These are phyloP conservation scores for Calocera viscosa DNA, from an alignment of 768 basidiomycete species.

Conservation along the genomic window DNA sequence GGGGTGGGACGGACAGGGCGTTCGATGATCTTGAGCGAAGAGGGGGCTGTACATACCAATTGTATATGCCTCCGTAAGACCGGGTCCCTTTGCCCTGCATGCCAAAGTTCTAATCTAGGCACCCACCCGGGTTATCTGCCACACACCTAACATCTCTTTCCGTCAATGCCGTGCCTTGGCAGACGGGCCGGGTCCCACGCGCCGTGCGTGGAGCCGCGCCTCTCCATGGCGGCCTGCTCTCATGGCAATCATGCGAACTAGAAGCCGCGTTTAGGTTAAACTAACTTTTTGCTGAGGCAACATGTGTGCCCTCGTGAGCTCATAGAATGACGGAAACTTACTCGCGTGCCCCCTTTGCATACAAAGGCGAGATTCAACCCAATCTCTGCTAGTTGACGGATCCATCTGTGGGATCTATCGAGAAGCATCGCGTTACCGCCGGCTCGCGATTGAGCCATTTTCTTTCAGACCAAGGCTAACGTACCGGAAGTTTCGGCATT, in stretches of 20 bases:
- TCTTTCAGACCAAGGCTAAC: background rate
- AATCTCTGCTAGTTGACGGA: background rate
- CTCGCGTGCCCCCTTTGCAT: background rate
- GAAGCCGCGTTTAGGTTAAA: too few species aligned
- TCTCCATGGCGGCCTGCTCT: too few species aligned
- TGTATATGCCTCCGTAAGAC: constrained; percentile 8
- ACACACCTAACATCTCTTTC: background rate
- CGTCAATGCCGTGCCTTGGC: background rate
- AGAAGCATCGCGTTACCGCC: constrained; percentile 3
- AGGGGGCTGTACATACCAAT: constrained; percentile 8
- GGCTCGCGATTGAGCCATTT: constrained; percentile 7
- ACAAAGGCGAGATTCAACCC: constrained; percentile 9
- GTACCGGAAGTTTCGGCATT: background rate
- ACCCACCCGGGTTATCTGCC: background rate
- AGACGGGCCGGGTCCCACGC: too few species aligned
- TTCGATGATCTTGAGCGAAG: background rate
- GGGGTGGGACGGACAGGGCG: background rate
- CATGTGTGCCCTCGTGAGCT: background rate
- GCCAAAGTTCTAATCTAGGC: background rate
- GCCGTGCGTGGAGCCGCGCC: too few species aligned
- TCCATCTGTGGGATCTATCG: constrained; percentile 6
- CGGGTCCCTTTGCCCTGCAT: background rate
- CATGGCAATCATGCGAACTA: too few species aligned
- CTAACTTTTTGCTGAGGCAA: background rate
- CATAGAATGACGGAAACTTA: background rate